Percentiles rank a stretch among this genome's conserved stretches.
phyloP scores from a whole-genome alignment of 768 basidiomycete genomes.

The Lanmaoa rubissima region DNA sequence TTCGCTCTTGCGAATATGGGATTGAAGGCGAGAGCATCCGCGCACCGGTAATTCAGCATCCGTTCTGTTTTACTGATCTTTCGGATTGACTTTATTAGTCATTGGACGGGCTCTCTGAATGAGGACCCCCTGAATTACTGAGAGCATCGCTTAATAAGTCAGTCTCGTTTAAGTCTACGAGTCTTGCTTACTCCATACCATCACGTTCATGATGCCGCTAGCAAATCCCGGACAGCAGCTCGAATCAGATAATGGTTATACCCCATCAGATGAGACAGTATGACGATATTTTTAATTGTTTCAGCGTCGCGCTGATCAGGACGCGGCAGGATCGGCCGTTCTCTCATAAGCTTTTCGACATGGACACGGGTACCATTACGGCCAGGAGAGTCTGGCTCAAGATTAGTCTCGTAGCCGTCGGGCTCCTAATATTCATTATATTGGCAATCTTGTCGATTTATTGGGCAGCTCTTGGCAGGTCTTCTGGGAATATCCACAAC shows the following conservation, averaged over 20 bases:
- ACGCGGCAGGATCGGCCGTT: slow-evolving; percentile 25
- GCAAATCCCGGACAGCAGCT: not conserved
- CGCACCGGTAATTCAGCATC: not conserved
- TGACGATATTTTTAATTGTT: not conserved
- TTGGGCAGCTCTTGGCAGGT: slow-evolving; percentile 57
- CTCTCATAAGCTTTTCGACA: slow-evolving; percentile 30
- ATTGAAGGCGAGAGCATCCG: not conserved
- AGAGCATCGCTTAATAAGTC: slow-evolving; percentile 21
- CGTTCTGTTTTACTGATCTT: not conserved
- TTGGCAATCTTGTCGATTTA: slow-evolving; percentile 54
- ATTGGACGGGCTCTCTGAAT: not conserved
- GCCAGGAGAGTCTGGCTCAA: slow-evolving; percentile 42
- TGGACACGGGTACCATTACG: slow-evolving; percentile 24
- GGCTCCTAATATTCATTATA: slow-evolving; percentile 42
- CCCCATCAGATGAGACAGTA: slow-evolving; percentile 13
- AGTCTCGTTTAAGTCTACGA: not conserved
- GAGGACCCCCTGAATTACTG: not conserved
- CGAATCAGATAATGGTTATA: not conserved
- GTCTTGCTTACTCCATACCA: not conserved
- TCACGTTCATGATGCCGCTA: slow-evolving; percentile 1
- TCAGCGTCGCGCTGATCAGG: slow-evolving; percentile 5
- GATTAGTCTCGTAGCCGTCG: slow-evolving; percentile 36
- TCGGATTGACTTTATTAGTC: not conserved
- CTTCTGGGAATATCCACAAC: slow-evolving; percentile 35
- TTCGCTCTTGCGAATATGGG: not conserved